Conservation (phyloP, 1,139 yeast genomes). For the Debaryomyces udenii region DNA sequence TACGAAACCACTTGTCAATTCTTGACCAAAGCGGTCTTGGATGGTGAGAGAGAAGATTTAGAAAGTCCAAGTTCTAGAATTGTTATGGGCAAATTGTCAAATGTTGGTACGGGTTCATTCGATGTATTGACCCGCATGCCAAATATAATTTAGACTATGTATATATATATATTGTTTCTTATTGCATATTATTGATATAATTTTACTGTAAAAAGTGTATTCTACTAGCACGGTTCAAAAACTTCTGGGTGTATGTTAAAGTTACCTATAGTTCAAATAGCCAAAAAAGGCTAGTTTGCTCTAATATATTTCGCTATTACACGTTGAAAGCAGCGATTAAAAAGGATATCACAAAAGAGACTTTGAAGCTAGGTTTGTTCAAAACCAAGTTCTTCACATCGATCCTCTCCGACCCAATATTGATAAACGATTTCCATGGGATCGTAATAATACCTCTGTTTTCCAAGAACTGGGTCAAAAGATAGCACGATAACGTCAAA, state of each 20-base stretch:
- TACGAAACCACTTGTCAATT: conserved; percentile 98
- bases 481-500: conserved; percentile 52
- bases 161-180: conserved; percentile 7
- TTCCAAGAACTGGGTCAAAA: conserved; percentile 60
- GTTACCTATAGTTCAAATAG: background rate
- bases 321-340: conserved; percentile 67
- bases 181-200: conserved; percentile 9
- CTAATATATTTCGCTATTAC: conserved; percentile 38
- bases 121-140: conserved; percentile 79
- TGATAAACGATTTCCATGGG: conserved; percentile 50
- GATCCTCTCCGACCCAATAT: conserved; percentile 48
- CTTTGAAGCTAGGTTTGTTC: conserved; percentile 66
- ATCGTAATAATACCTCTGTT: conserved; percentile 56
- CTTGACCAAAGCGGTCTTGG: conserved; percentile 93
- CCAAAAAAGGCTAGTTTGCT: background rate
- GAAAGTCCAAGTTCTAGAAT: conserved; percentile 95
- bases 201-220: background rate
- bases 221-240: too few relatives aligned
- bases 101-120: conserved; percentile 96
- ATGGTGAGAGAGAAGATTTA: conserved; percentile 85
- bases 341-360: conserved; percentile 60
- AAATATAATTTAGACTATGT: conserved; percentile 9
- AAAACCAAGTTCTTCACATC: conserved; percentile 57
- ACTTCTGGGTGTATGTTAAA: too few relatives aligned
- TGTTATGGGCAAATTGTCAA: conserved; percentile 87